Evolutionary conservation across 2,329 filamentous ascomycete species (phyloP).

Genomic region (Podosphaera fusca): DNA sequence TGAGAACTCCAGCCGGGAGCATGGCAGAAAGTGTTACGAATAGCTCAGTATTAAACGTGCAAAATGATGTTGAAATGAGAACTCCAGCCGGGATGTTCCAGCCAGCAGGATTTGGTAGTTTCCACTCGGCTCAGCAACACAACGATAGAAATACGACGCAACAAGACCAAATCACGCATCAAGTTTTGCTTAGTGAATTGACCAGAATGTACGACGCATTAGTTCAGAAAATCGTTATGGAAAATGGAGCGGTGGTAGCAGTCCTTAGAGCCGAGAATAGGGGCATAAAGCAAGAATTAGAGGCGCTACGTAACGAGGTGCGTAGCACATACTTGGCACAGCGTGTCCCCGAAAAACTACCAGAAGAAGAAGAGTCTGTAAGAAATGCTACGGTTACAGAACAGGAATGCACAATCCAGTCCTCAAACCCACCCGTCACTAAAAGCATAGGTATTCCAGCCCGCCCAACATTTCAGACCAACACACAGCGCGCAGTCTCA

Average conservation of each 20-base stretch:
- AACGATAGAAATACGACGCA: too few relatives aligned
- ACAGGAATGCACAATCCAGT: background rate
- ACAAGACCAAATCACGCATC: background rate
- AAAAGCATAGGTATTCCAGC: background rate
- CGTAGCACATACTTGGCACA: background rate
- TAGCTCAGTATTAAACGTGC: too few relatives aligned
- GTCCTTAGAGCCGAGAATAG: background rate
- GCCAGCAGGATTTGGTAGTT: too few relatives aligned
- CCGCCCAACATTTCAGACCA: background rate
- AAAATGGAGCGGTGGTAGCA: background rate
- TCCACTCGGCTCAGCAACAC: too few relatives aligned
- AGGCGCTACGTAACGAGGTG: background rate
- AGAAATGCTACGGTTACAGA: background rate
- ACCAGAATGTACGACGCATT: background rate
- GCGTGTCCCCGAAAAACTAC: background rate
- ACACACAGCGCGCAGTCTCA: background rate
- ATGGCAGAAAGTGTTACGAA: too few relatives aligned
- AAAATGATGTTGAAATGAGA: too few relatives aligned
- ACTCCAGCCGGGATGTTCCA: too few relatives aligned
- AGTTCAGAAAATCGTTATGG: background rate
- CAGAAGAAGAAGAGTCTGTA: background rate
- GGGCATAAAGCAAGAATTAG: background rate
- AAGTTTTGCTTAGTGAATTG: background rate
- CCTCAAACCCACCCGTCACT: background rate
- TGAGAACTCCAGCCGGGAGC: too few relatives aligned